These are phyloP conservation scores for Cornus kousa DNA, from an alignment of 148 eudicot species.

Conservation along the genomic window DNA sequence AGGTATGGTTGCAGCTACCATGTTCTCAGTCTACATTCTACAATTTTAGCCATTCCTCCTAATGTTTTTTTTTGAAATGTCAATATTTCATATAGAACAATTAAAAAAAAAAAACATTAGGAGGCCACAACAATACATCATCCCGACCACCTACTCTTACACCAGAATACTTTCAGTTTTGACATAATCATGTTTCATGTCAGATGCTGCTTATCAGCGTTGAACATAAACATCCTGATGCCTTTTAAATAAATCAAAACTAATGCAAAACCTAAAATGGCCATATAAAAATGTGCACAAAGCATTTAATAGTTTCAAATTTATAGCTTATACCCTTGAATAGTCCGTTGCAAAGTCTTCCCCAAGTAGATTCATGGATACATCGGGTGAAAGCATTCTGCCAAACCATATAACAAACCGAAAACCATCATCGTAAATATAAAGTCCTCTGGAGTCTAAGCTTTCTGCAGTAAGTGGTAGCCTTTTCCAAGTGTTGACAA, in stretches of 20 bases:
- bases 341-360: constrained; percentile 67
- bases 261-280: background rate
- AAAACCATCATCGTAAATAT: constrained; percentile 89
- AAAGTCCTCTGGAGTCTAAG: constrained; percentile 88
- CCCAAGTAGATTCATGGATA: constrained; percentile 62
- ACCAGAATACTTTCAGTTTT: too few relatives aligned
- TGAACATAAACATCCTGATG: background rate
- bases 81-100: too few relatives aligned
- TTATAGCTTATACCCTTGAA: constrained; percentile 55
- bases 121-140: too few relatives aligned
- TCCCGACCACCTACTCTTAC: too few relatives aligned
- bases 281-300: background rate
- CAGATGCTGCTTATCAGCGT: too few relatives aligned
- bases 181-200: too few relatives aligned
- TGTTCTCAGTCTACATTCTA: background rate
- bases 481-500: constrained; percentile 40
- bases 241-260: background rate
- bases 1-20: background rate
- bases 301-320: background rate
- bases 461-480: constrained; percentile 78
- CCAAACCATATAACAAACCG: constrained; percentile 97
- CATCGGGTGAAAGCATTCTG: constrained; percentile 76
- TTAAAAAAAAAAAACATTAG: too few relatives aligned
- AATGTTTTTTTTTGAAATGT: too few relatives aligned
- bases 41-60: too few relatives aligned